Conservation (phyloP, 345 rosid species). For the Eucalyptus lansdowneana region DNA sequence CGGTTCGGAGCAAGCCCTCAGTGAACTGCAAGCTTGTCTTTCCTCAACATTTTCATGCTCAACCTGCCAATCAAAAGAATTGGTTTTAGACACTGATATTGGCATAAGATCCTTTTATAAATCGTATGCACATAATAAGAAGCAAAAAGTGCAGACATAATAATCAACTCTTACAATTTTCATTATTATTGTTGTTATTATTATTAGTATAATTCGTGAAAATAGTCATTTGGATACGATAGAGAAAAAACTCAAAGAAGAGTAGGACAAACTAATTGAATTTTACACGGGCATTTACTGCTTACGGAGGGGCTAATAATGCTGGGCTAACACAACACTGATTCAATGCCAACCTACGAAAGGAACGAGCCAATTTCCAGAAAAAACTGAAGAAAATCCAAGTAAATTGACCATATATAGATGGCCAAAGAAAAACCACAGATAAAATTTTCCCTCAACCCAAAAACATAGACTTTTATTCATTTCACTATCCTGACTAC, state of each 20-base stretch:
- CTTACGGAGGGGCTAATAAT: neutral
- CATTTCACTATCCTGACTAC: neutral
- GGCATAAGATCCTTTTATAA: neutral
- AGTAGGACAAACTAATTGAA: neutral
- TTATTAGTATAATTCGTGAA: neutral
- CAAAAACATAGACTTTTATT: too few relatives aligned
- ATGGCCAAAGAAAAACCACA: too few relatives aligned
- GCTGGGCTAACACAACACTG: neutral
- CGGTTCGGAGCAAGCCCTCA: neutral
- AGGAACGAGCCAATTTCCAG: neutral
- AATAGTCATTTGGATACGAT: neutral
- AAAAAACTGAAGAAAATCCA: neutral
- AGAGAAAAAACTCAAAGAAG: neutral
- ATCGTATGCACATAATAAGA: neutral
- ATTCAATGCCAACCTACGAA: neutral
- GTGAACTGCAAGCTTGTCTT: constrained; percentile 17
- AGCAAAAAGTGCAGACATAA: neutral
- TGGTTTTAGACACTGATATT: neutral
- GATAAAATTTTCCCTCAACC: too few relatives aligned
- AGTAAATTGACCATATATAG: too few relatives aligned
- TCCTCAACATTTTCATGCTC: constrained; percentile 43
- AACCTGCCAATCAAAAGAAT: constrained; percentile 20
- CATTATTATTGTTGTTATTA: too few relatives aligned
- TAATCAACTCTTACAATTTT: neutral
- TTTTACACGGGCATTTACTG: neutral